Evolutionary conservation across 257 asterid species (phyloP).

Genomic region (Nicotiana otophora): DNA sequence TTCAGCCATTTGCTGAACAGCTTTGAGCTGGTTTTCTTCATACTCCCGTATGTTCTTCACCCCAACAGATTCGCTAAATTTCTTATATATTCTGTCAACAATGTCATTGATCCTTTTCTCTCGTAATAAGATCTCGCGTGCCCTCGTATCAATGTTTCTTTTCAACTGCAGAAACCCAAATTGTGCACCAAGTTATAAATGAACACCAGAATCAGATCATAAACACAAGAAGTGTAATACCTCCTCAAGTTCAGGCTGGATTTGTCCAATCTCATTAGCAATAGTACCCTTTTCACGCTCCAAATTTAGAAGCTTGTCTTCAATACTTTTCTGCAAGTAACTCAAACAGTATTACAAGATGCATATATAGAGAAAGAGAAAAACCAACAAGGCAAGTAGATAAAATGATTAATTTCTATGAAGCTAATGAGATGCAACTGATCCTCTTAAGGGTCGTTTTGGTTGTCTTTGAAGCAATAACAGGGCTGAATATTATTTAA

Average conservation of each 20-base stretch:
- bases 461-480: neutral
- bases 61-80: slow-evolving; percentile 92
- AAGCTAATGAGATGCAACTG: too few relatives aligned
- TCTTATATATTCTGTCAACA: slow-evolving; percentile 78
- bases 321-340: slow-evolving; percentile 74
- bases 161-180: slow-evolving; percentile 53
- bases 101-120: slow-evolving; percentile 77
- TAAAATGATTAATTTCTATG: neutral
- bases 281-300: slow-evolving; percentile 72
- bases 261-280: slow-evolving; percentile 61
- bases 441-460: neutral
- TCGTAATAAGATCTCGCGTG: slow-evolving; percentile 42
- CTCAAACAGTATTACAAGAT: slow-evolving; percentile 5
- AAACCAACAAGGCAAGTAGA: neutral
- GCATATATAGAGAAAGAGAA: slow-evolving; percentile 1
- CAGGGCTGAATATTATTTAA: too few relatives aligned
- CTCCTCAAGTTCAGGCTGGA: slow-evolving; percentile 75
- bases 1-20: slow-evolving; percentile 75
- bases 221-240: slow-evolving; percentile 32
- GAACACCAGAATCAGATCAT: neutral
- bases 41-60: slow-evolving; percentile 90
- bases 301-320: slow-evolving; percentile 73
- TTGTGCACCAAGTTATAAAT: neutral
- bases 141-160: slow-evolving; percentile 46
- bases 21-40: slow-evolving; percentile 96